Evolutionary conservation across 202 grass and related monocot species (phyloP), one percentile per base, ranked within the genome.

Genomic region (Zoysia matrella): DNA sequence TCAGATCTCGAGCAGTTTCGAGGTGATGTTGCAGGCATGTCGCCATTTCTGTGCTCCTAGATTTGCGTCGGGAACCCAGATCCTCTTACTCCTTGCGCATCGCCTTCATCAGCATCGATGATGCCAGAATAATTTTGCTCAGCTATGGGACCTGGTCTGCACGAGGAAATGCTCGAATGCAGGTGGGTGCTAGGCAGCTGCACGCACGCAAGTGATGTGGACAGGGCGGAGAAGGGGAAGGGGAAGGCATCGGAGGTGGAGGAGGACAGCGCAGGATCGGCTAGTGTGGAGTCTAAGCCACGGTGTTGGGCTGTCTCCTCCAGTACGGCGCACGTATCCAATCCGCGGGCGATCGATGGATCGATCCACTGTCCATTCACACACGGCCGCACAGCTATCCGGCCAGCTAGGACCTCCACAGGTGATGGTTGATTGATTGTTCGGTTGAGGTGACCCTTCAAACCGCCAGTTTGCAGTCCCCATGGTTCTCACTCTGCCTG

Each of bases 251-350:
- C 47, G 54, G 36, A 53, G 54, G 36, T 47, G 71, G 81, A 84
- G 72, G 77, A 87, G 77, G 68, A 91, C 86, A 77, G 18, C 51
- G 82, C 78, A 73, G 56, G 80, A 84, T 86, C 53, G 43, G 83
- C 54, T 87, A 88, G 84, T 85, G 88, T 93, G 81, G 84, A 93
- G 93, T 89, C 88, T 15, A 93, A 83, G 66, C 83, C 86, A 93
- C 81, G 90, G 85, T 89, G 90, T 61, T 87, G 77, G 78, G 86
- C 84, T 89, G 86, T 82, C 91, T 82, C 45, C 71, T 74, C 77
- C 83, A 11, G n/a, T n/a, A n/a, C 67, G 55, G 15, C 40, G 14
- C 55, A 54, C 83, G 30, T 51, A 74, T 71, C 62, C 60, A 62
- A 60, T 47, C n/a, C n/a, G n/a, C n/a, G n/a, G n/a, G n/a, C n/a